Conservation (phyloP, 257 asterid genomes). For the Eustoma russellianum region DNA sequence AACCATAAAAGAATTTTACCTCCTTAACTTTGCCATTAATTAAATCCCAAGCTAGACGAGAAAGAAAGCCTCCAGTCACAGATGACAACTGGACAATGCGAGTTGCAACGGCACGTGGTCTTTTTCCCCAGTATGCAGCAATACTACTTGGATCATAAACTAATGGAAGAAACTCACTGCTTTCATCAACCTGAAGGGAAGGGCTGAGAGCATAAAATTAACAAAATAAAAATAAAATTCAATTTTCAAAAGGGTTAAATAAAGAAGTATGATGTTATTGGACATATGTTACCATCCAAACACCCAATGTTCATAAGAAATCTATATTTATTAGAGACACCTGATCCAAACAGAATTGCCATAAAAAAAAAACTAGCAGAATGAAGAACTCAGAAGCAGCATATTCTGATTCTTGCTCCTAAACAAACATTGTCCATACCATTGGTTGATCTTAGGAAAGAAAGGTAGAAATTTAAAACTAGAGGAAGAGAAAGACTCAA, state of each 20-base stretch:
- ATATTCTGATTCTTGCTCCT: conserved; percentile 1
- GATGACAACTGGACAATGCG: conserved; percentile 82
- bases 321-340: background rate
- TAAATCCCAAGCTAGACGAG: conserved; percentile 71
- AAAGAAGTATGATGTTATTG: background rate
- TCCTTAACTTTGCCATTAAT: conserved; percentile 80
- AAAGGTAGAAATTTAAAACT: background rate
- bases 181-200: conserved; percentile 72
- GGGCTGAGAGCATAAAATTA: too few relatives aligned
- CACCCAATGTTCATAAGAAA: background rate
- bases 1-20: conserved; percentile 27
- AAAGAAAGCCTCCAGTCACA: conserved; percentile 97
- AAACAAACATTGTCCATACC: too few relatives aligned
- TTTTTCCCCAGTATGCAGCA: conserved; percentile 91
- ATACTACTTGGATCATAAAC: conserved; percentile 84
- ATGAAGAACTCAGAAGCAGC: background rate
- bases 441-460: background rate
- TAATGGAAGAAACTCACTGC: conserved; percentile 88
- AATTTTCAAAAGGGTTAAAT: background rate
- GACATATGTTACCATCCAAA: background rate
- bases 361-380: background rate
- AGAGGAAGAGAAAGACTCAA: background rate
- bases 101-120: conserved; percentile 94
- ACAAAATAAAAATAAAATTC: background rate
- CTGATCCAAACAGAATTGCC: background rate